A percentile compares a stretch with the other conserved stretches of the same genome.
Evolutionary conservation across 768 basidiomycete species (phyloP).

Genomic region (Zangia roseola): DNA sequence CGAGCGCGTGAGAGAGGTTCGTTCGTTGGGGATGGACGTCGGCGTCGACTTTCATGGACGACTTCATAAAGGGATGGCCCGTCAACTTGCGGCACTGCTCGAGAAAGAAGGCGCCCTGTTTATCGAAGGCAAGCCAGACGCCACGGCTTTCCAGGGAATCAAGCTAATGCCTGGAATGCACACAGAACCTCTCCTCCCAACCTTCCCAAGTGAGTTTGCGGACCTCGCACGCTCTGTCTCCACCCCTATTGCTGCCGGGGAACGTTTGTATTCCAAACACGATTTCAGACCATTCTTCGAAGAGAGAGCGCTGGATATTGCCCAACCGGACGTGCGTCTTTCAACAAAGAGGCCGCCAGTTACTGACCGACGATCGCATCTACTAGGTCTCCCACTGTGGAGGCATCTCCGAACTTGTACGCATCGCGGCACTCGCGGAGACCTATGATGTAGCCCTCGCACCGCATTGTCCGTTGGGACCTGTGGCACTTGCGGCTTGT

Average conservation of each 20-base stretch:
- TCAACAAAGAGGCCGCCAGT: neutral
- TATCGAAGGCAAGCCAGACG: constrained; percentile 51
- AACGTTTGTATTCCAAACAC: constrained; percentile 58
- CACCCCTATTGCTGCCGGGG: constrained; percentile 63
- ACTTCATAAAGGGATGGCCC: constrained; percentile 67
- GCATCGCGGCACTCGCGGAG: constrained; percentile 58
- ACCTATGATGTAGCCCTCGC: constrained; percentile 72
- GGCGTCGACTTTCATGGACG: constrained; percentile 72
- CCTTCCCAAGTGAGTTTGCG: constrained; percentile 59
- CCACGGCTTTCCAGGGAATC: neutral
- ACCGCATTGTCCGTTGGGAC: constrained; percentile 72
- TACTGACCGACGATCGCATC: neutral
- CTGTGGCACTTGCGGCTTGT: constrained; percentile 69
- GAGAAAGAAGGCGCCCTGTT: constrained; percentile 62
- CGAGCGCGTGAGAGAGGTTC: constrained; percentile 50
- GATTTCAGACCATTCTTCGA: constrained; percentile 70
- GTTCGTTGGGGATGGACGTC: constrained; percentile 56
- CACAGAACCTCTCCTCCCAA: constrained; percentile 56
- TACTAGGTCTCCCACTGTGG: constrained; percentile 57
- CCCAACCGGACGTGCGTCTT: constrained; percentile 59
- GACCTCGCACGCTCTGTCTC: constrained; percentile 53
- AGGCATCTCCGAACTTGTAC: constrained; percentile 57
- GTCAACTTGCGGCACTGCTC: constrained; percentile 59
- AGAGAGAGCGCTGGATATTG: constrained; percentile 60
- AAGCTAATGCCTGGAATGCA: neutral